A percentile compares a stretch with the other conserved stretches of the same genome.
These are phyloP conservation scores for Ascodesmis nigricans DNA, from an alignment of 495 filamentous ascomycete species.

Conservation along the genomic window DNA sequence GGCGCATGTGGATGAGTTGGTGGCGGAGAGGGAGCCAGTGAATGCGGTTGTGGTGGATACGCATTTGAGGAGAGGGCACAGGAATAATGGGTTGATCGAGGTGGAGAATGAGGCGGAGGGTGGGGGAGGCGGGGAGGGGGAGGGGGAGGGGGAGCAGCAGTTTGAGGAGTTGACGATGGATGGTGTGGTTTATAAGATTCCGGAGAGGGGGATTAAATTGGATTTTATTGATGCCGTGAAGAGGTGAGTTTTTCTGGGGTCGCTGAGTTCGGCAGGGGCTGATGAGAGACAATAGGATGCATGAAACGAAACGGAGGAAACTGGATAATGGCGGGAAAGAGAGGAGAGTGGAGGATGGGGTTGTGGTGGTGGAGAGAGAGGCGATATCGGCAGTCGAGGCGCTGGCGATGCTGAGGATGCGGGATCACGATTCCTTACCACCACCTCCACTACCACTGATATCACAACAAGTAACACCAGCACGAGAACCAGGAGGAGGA, in stretches of 20 bases:
- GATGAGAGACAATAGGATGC: too few species aligned
- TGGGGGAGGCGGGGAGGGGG: constrained; percentile 33
- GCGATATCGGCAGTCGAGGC: too few species aligned
- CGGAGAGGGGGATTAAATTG: constrained; percentile 50
- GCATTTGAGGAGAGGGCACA: constrained; percentile 33
- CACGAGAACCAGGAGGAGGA: too few species aligned
- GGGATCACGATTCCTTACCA: too few species aligned
- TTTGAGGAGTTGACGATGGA: constrained; percentile 31
- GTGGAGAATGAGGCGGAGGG: constrained; percentile 40
- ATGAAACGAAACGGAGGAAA: too few species aligned
- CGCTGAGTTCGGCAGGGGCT: too few species aligned
- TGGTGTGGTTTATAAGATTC: constrained; percentile 42
- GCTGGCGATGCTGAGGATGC: too few species aligned
- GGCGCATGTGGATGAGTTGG: constrained; percentile 43
- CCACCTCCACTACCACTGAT: too few species aligned
- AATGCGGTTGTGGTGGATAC: constrained; percentile 28
- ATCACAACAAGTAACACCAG: too few species aligned
- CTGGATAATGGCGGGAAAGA: too few species aligned
- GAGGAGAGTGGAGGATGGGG: too few species aligned
- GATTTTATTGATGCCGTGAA: constrained; percentile 36
- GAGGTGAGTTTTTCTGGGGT: constrained; percentile 14
- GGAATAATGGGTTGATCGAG: constrained; percentile 62
- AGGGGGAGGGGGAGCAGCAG: constrained; percentile 33
- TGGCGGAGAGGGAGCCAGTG: constrained; percentile 33
- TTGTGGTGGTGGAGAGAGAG: too few species aligned